Evolutionary conservation across 2,329 filamentous ascomycete species (phyloP).

Genomic region (Fusarium buxicola): DNA sequence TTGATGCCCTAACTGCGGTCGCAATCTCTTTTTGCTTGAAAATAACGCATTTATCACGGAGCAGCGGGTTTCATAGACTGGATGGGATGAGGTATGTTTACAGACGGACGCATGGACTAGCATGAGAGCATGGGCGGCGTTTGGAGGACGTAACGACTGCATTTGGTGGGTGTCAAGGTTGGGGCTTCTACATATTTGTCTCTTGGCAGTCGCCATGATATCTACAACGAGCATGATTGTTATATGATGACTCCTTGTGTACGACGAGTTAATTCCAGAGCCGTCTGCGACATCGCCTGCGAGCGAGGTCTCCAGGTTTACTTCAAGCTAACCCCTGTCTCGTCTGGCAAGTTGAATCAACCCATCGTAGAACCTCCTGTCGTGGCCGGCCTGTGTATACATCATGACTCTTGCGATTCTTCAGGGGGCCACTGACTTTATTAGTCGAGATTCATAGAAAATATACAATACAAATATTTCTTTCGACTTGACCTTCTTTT

Average conservation of each 20-base stretch:
- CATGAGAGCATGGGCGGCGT: slow-evolving; percentile 53
- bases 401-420: background rate
- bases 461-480: too few species aligned
- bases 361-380: too few species aligned
- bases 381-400: too few species aligned
- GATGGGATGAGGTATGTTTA: slow-evolving; percentile 48
- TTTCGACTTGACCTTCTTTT: too few species aligned
- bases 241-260: slow-evolving; percentile 13
- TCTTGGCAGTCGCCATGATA: slow-evolving; percentile 28
- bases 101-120: slow-evolving; percentile 51
- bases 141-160: slow-evolving; percentile 50
- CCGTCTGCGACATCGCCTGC: too few species aligned
- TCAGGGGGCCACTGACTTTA: background rate
- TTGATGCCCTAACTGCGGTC: slow-evolving; percentile 35
- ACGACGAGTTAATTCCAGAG: background rate
- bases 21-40: slow-evolving; percentile 26
- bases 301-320: too few species aligned
- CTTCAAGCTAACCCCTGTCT: too few species aligned
- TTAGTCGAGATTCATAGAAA: too few species aligned
- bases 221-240: slow-evolving; percentile 36
- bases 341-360: too few species aligned
- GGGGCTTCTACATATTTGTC: slow-evolving; percentile 34
- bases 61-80: slow-evolving; percentile 43
- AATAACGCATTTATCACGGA: slow-evolving; percentile 33
- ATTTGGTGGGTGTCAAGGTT: slow-evolving; percentile 43